phyloP scores from a whole-genome alignment of 1,284 basidiomycete species.

The Marasmius fiardii region DNA sequence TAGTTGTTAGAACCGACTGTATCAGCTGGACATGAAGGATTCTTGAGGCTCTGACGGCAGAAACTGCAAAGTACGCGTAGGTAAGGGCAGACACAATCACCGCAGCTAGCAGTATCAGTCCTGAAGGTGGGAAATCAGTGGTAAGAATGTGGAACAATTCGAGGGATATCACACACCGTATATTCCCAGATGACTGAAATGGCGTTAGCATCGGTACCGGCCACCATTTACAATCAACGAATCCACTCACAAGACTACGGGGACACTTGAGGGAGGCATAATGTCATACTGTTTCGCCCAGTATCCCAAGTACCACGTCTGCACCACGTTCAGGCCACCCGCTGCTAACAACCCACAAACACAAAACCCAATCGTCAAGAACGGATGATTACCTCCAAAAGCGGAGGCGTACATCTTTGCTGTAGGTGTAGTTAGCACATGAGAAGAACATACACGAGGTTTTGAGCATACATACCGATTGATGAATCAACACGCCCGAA shows the following conservation, averaged over 20 bases:
- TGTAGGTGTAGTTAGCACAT: too few species aligned
- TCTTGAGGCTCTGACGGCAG: conserved; percentile 42
- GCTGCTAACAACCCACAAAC: conserved; percentile 26
- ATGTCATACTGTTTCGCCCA: conserved; percentile 39
- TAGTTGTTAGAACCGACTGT: conserved; percentile 44
- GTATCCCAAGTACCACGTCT: conserved; percentile 57
- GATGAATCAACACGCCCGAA: conserved; percentile 52
- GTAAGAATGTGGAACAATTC: conserved; percentile 14
- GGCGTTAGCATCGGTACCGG: not conserved
- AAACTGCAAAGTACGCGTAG: conserved; percentile 22
- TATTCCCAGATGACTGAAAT: conserved; percentile 39
- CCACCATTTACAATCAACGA: not conserved
- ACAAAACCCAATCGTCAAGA: conserved; percentile 21
- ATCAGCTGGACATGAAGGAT: conserved; percentile 40
- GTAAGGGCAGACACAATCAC: conserved; percentile 7
- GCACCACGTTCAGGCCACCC: conserved; percentile 32
- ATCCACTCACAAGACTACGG: conserved; percentile 34
- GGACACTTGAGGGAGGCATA: conserved; percentile 29
- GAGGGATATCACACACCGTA: conserved; percentile 34
- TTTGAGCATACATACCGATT: conserved; percentile 35
- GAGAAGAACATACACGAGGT: too few species aligned
- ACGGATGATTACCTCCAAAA: conserved; percentile 21
- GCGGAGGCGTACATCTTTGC: conserved; percentile 25
- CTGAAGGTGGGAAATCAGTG: conserved; percentile 24
- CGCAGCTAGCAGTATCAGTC: conserved; percentile 27